Evolutionary conservation across 495 filamentous ascomycete genomes (phyloP).

Genomic region (Elasticomyces elasticus): DNA sequence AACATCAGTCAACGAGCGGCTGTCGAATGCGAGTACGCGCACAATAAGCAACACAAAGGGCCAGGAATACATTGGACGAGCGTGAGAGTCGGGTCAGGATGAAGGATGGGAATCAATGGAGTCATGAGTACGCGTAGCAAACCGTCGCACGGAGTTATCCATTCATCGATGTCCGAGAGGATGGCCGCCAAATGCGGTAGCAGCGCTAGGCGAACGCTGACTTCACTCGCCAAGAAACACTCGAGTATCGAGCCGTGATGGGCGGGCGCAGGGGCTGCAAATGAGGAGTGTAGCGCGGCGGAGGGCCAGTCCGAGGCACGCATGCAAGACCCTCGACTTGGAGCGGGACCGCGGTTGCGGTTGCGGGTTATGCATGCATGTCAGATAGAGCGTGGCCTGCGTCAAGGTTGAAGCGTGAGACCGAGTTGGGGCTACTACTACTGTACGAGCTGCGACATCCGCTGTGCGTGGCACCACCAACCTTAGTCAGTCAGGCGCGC

Average conservation of each 20-base stretch:
- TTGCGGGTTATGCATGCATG: background rate
- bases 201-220: conserved; percentile 2
- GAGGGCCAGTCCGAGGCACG: background rate
- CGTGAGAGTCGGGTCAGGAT: background rate
- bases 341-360: no score
- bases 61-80: background rate
- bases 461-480: background rate
- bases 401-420: background rate
- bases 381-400: background rate
- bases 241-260: background rate
- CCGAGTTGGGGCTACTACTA: background rate
- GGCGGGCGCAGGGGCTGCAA: background rate
- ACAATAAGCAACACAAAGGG: background rate
- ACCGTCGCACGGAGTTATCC: background rate
- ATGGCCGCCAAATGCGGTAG: background rate
- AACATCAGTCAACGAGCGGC: background rate
- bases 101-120: background rate
- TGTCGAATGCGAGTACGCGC: background rate
- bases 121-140: background rate
- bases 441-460: no score
- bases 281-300: background rate
- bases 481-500: background rate
- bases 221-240: background rate
- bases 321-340: background rate
- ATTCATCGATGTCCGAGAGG: background rate